Evolutionary conservation across 2,329 filamentous ascomycete genomes (phyloP).

Genomic region (Macrophomina phaseolina): DNA sequence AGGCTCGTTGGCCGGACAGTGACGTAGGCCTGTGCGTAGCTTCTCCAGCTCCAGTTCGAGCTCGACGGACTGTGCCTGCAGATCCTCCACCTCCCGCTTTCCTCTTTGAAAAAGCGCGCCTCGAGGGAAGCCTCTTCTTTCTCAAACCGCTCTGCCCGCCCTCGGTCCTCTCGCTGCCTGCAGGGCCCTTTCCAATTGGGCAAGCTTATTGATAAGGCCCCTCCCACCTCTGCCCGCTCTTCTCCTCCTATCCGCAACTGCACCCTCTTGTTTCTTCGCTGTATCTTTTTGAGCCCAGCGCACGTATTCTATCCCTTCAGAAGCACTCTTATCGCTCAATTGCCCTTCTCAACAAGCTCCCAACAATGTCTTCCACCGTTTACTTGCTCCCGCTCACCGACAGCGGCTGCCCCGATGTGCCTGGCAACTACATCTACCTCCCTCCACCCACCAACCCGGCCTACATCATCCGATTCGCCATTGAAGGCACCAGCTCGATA

Average conservation of each 20-base stretch:
- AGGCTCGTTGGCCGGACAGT: constrained; percentile 20
- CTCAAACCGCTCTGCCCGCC: background rate
- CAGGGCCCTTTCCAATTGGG: constrained; percentile 20
- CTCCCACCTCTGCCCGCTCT: background rate
- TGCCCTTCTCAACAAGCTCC: background rate
- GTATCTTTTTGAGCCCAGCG: background rate
- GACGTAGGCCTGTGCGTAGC: constrained; percentile 25
- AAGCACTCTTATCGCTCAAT: constrained; percentile 2
- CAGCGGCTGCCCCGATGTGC: constrained; percentile 86
- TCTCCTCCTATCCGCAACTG: background rate
- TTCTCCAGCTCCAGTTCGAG: constrained; percentile 18
- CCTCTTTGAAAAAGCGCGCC: constrained; percentile 7
- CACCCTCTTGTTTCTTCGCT: constrained; percentile 6
- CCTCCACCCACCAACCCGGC: constrained; percentile 75
- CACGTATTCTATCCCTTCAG: background rate
- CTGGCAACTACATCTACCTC: constrained; percentile 90
- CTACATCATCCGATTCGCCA: constrained; percentile 83
- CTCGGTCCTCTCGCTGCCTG: constrained; percentile 4
- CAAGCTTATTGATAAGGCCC: constrained; percentile 18
- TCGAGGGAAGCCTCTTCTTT: constrained; percentile 4
- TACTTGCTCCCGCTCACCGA: constrained; percentile 92
- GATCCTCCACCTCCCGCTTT: constrained; percentile 25
- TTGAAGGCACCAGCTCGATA: constrained; percentile 94
- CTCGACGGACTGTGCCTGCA: constrained; percentile 26
- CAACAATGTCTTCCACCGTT: constrained; percentile 50